Base-by-base conservation (phyloP, 495 filamentous ascomycete species). In the Bryoglossum gracile region DNA sequence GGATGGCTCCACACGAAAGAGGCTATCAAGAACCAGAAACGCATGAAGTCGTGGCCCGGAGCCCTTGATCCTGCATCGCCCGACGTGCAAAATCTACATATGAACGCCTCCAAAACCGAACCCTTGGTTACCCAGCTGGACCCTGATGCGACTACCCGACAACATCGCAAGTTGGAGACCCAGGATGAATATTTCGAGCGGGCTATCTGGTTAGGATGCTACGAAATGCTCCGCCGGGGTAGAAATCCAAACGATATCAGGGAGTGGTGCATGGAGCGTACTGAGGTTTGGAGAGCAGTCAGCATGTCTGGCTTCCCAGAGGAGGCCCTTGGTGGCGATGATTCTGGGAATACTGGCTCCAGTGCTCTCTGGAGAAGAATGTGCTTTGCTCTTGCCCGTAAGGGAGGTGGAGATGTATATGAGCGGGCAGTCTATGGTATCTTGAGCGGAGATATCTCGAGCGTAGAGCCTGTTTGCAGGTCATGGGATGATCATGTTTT, bases 401-500 rank as follows among this genome's bases (percentile, higher is more conserved):
- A 81, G 38, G 74, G 76, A 0, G 81, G 80, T 24, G 78, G 77
- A 0, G 77, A 81, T 45, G 78, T 85, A 22, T 91, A 86, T 60
- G 88, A 98, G 67, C 75, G 79, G 23, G 92, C 91, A 19, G 89
- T 96, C 1, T 96, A 94, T 58, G 89, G 85, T 17, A 70, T 94
- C 17, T 75, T 98, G 40, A 83, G 84, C 34, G 94, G 94, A 33
- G 85, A 96, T 59, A 70, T 87, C 5, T 69, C 78, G 28, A 81
- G 83, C 34, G 87, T 89, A 9, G 74, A 85, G 58, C 77, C 77
- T 53, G 78, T 91, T 11, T 92, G 87, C 64, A 71, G 74, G 34
- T 79, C 76, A 30, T 94, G 86, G 83, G 88, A 97, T 51, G 92
- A 98, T 62, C 79, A 83, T 53, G 75, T 96, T n/a, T 97, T 90